phyloP scores from a whole-genome alignment of 2,329 filamentous ascomycete genomes.

The Escovopsis sp. region DNA sequence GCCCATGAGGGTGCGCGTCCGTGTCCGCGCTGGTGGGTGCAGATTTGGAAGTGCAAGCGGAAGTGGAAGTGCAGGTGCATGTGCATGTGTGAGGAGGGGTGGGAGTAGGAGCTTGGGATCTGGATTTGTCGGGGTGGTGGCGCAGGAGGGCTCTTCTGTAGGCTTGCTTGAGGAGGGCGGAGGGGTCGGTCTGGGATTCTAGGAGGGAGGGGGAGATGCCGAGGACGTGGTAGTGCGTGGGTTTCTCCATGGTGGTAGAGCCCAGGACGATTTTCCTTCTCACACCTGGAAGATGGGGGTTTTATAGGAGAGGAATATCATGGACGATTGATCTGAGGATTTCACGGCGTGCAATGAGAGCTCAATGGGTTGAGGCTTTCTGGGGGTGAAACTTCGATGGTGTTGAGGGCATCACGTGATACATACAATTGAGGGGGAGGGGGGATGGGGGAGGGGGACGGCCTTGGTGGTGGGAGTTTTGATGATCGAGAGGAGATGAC shows the following conservation, averaged over 20 bases:
- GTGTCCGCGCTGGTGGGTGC: not conserved
- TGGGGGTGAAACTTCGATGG: too few relatives aligned
- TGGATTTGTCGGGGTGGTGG: conserved; percentile 49
- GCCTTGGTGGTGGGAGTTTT: too few relatives aligned
- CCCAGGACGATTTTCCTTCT: too few relatives aligned
- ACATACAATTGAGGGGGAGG: too few relatives aligned
- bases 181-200: conserved; percentile 25
- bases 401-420: too few relatives aligned
- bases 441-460: too few relatives aligned
- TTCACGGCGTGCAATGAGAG: too few relatives aligned
- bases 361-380: too few relatives aligned
- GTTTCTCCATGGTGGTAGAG: not conserved
- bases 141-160: conserved; percentile 50
- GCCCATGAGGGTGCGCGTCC: not conserved
- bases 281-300: too few relatives aligned
- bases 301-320: too few relatives aligned
- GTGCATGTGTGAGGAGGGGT: not conserved
- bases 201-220: conserved; percentile 36
- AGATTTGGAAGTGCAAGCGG: not conserved
- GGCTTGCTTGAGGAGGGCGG: conserved; percentile 42
- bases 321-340: too few relatives aligned
- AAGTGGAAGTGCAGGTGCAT: not conserved
- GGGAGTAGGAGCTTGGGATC: conserved; percentile 1
- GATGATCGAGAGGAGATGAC: too few relatives aligned
- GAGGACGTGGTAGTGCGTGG: conserved; percentile 43